Percentiles rank a stretch among this genome's conserved stretches.
Evolutionary conservation across 805 yeast species (phyloP).

Genomic region (Candida multigemmis): DNA sequence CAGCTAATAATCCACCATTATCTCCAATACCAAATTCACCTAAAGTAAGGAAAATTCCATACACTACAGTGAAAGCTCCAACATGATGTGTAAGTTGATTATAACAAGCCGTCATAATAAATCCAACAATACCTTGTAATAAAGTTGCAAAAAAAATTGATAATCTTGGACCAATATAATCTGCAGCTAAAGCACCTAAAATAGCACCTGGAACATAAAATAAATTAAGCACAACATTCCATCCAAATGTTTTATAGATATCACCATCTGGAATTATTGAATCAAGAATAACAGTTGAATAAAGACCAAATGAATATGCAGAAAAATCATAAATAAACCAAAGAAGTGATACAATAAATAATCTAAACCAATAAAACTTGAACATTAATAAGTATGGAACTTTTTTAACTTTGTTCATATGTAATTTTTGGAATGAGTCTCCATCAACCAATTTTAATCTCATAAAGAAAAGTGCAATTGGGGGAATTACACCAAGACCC

Average conservation of each 20-base stretch:
- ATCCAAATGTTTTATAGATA: conserved; percentile 72
- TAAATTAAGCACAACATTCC: conserved; percentile 83
- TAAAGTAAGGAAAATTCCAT: conserved; percentile 77
- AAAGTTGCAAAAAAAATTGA: conserved; percentile 63
- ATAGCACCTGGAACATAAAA: conserved; percentile 89
- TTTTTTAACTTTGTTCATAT: conserved; percentile 47
- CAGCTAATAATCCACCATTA: conserved; percentile 79
- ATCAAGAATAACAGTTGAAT: conserved; percentile 62
- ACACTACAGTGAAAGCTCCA: conserved; percentile 77
- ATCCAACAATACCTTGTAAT: conserved; percentile 73
- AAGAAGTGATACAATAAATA: conserved; percentile 58
- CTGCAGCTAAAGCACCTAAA: conserved; percentile 75
- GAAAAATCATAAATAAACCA: conserved; percentile 94
- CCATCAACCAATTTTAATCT: conserved; percentile 73
- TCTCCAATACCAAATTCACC: conserved; percentile 97
- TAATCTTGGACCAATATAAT: conserved; percentile 81
- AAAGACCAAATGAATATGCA: conserved; percentile 79
- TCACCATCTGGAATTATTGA: conserved; percentile 50
- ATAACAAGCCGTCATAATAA: conserved; percentile 71
- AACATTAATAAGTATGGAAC: conserved; percentile 64
- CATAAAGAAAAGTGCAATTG: conserved; percentile 65
- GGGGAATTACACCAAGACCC: conserved; percentile 87
- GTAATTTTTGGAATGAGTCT: conserved; percentile 58
- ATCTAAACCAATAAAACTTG: conserved; percentile 80
- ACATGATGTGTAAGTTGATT: conserved; percentile 45